Evolutionary conservation across 1,284 basidiomycete genomes (phyloP).

Genomic region (Ganoderma sinense): DNA sequence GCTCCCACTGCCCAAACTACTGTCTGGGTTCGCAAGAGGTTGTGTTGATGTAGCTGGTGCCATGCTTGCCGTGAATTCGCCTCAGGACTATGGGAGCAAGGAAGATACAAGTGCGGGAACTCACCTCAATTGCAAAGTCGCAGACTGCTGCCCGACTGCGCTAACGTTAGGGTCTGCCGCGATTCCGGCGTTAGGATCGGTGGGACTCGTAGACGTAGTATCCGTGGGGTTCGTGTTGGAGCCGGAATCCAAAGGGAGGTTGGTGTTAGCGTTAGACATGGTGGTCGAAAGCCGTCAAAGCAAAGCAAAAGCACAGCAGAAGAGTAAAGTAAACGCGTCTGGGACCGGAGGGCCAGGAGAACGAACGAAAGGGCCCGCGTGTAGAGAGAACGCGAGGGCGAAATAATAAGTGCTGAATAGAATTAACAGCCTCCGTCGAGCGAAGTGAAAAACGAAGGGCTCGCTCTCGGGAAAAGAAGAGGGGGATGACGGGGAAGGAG

Average conservation of each 20-base stretch:
- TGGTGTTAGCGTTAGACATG: conserved; percentile 23
- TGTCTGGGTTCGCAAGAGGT: not conserved
- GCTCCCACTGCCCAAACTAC: conserved; percentile 5
- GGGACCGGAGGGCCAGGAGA: conserved; percentile 6
- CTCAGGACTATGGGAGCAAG: not conserved
- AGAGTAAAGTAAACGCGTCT: conserved; percentile 11
- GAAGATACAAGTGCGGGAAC: not conserved
- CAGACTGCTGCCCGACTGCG: conserved; percentile 1
- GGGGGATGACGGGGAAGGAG: not conserved
- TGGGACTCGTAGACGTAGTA: conserved; percentile 13
- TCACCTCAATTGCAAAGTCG: conserved; percentile 2
- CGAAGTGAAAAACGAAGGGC: not conserved
- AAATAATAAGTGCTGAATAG: not conserved
- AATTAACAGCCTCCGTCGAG: conserved; percentile 1
- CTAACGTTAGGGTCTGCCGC: not conserved
- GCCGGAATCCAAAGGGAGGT: conserved; percentile 18
- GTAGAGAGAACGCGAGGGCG: not conserved
- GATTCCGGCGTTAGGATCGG: not conserved
- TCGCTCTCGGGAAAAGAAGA: conserved; percentile 19
- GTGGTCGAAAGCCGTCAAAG: conserved; percentile 10
- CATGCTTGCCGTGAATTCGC: not conserved
- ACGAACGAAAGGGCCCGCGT: conserved; percentile 7
- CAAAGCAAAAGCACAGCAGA: not conserved
- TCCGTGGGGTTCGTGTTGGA: conserved; percentile 10
- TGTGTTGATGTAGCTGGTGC: not conserved